Conservation (phyloP, 148 eudicot species). For the Spergularia marina region DNA sequence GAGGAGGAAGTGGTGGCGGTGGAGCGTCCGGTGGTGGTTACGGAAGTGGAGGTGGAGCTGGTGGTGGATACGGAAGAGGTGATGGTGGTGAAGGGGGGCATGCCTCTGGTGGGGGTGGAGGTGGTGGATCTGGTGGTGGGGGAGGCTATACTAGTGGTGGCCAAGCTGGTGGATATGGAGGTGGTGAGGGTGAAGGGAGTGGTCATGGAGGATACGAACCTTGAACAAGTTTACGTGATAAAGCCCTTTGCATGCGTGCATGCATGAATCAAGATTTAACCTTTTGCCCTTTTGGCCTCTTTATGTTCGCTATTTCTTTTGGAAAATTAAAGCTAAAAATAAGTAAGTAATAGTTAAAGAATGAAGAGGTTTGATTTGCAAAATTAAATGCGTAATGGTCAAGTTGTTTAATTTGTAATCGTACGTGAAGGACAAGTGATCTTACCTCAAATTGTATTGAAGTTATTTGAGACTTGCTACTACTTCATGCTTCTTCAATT, state of each 20-base stretch:
- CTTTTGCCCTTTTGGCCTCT: too few relatives aligned
- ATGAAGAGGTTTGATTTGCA: too few relatives aligned
- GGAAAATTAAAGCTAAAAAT: neutral
- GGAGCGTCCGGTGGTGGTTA: conserved; percentile 22
- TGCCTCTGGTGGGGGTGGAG: conserved; percentile 31
- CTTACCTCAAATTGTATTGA: too few relatives aligned
- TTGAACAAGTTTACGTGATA: neutral
- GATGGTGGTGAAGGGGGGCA: conserved; percentile 24
- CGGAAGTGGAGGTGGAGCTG: conserved; percentile 24
- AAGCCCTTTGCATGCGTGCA: conserved; percentile 1
- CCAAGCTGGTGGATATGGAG: conserved; percentile 30
- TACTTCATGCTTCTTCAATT: too few relatives aligned
- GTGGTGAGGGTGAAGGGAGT: conserved; percentile 29
- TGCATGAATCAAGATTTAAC: neutral
- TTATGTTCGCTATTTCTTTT: neutral
- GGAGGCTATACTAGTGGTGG: conserved; percentile 28
- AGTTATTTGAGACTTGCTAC: too few relatives aligned
- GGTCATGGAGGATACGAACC: conserved; percentile 25
- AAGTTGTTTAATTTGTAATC: too few relatives aligned
- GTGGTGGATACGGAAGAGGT: conserved; percentile 29
- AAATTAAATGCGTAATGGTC: too few relatives aligned
- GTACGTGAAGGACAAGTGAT: too few relatives aligned
- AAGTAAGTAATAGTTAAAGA: neutral
- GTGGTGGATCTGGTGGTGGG: conserved; percentile 34
- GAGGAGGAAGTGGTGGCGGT: conserved; percentile 30